Evolutionary conservation across 768 basidiomycete genomes (phyloP).

Genomic region (Nevesoporus exiguus): DNA sequence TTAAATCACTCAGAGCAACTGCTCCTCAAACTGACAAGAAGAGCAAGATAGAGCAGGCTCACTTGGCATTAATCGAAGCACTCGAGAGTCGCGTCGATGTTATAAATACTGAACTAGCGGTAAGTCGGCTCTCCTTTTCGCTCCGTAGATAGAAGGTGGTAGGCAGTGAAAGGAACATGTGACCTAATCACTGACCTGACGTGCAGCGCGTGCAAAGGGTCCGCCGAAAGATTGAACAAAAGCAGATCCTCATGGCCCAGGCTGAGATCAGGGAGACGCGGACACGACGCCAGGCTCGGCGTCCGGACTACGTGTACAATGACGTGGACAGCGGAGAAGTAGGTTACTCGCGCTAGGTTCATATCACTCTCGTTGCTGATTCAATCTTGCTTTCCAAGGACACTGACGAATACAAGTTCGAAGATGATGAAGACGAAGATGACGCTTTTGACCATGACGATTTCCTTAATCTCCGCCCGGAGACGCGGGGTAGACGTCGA

Average conservation of each 20-base stretch:
- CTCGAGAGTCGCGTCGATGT: constrained; percentile 63
- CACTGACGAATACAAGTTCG: constrained; percentile 61
- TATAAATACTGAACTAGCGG: constrained; percentile 68
- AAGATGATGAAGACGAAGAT: constrained; percentile 67
- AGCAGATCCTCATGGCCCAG: constrained; percentile 60
- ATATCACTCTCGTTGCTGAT: constrained; percentile 25
- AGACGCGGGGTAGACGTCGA: constrained; percentile 43
- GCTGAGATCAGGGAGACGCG: constrained; percentile 77
- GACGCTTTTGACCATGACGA: constrained; percentile 45
- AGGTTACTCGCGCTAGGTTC: constrained; percentile 8
- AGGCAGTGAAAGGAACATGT: constrained; percentile 10
- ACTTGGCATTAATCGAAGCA: constrained; percentile 55
- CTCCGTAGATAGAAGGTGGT: constrained; percentile 10
- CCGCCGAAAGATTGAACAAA: constrained; percentile 68
- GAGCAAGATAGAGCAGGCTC: constrained; percentile 59
- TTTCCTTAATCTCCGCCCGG: constrained; percentile 37
- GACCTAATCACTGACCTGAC: constrained; percentile 23
- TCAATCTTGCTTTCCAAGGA: constrained; percentile 38
- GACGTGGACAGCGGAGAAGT: constrained; percentile 64
- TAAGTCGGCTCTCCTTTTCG: constrained; percentile 40
- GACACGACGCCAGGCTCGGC: constrained; percentile 67
- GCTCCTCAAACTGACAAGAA: constrained; percentile 46
- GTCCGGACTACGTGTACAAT: constrained; percentile 80
- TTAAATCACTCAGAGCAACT: constrained; percentile 56
- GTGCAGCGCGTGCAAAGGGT: constrained; percentile 67